Conservation (phyloP, 2,329 filamentous ascomycete species). For the Aspergillus thermomutatus region DNA sequence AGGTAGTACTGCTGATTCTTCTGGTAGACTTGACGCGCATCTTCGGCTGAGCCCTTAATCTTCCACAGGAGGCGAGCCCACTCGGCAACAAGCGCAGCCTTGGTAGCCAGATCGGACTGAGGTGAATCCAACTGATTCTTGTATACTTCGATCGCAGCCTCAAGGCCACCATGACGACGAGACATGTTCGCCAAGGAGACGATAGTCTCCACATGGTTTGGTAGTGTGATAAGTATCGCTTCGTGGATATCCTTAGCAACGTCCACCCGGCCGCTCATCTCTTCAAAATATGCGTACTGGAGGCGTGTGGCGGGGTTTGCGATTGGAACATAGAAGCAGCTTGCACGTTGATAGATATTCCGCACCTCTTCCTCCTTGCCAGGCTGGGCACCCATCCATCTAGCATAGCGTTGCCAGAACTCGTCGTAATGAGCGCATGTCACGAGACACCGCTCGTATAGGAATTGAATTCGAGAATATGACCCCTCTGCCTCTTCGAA, state of each 20-base stretch:
- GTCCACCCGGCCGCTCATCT: conserved; percentile 71
- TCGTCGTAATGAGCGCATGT: conserved; percentile 94
- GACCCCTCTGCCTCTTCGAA: conserved; percentile 88
- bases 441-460: conserved; percentile 92
- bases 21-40: conserved; percentile 78
- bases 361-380: conserved; percentile 85
- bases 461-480: conserved; percentile 68
- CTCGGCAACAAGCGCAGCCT: conserved; percentile 81
- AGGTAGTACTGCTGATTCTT: conserved; percentile 80
- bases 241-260: conserved; percentile 82
- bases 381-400: conserved; percentile 83
- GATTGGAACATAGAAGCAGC: conserved; percentile 81
- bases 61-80: conserved; percentile 88
- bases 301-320: conserved; percentile 78
- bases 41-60: conserved; percentile 73
- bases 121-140: conserved; percentile 74
- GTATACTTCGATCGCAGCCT: conserved; percentile 79
- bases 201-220: conserved; percentile 82
- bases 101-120: conserved; percentile 71
- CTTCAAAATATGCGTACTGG: conserved; percentile 93
- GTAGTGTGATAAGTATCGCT: conserved; percentile 71
- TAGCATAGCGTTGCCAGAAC: conserved; percentile 94
- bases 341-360: conserved; percentile 85
- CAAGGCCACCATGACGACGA: conserved; percentile 76
- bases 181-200: conserved; percentile 82